These are phyloP conservation scores for Xylaria sp. DNA, from an alignment of 495 filamentous ascomycete genomes.

Conservation along the genomic window DNA sequence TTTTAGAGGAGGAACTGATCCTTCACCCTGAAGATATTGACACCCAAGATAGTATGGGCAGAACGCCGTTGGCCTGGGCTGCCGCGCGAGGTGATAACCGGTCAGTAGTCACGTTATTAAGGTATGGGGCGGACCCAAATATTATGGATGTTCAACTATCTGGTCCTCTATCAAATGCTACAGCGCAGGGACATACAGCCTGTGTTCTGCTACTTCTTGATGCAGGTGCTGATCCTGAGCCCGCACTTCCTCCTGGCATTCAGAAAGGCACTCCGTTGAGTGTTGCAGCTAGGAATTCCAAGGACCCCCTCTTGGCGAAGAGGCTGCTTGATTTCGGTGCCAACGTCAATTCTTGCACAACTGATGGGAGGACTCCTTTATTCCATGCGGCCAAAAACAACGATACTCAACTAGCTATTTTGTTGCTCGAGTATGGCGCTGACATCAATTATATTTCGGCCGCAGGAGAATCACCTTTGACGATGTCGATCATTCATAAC, in stretches of 20 bases:
- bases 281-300: constrained; percentile 34
- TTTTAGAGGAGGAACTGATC: constrained; percentile 36
- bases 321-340: constrained; percentile 43
- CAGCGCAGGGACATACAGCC: constrained; percentile 28
- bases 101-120: constrained; percentile 32
- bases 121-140: constrained; percentile 41
- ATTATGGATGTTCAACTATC: constrained; percentile 33
- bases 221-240: constrained; percentile 38
- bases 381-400: constrained; percentile 48
- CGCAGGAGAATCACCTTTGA: constrained; percentile 33
- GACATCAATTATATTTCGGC: constrained; percentile 46
- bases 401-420: constrained; percentile 42
- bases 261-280: constrained; percentile 40
- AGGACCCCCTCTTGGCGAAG: constrained; percentile 34
- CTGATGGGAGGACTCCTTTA: constrained; percentile 45
- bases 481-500: constrained; percentile 34
- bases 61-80: constrained; percentile 46
- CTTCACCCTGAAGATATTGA: constrained; percentile 32
- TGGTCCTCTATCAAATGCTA: constrained; percentile 33
- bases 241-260: constrained; percentile 27
- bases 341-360: constrained; percentile 35
- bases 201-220: constrained; percentile 45
- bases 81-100: constrained; percentile 38
- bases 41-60: constrained; percentile 32
- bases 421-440: constrained; percentile 51